phyloP scores from a whole-genome alignment of 2,329 filamentous ascomycete genomes.

The Trichoderma koningii region DNA sequence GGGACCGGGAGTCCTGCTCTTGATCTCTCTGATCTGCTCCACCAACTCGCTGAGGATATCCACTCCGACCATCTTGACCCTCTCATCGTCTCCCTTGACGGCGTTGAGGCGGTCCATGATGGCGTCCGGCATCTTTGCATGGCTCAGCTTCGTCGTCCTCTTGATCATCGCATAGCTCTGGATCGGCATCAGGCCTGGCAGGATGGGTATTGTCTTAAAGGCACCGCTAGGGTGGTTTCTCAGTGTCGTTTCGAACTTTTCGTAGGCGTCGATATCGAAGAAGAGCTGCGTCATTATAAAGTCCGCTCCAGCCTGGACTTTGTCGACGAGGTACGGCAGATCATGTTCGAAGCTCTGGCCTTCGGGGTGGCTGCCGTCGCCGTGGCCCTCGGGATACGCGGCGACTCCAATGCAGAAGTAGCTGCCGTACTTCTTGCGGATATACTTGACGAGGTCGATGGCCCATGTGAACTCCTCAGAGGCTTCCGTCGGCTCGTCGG shows the following conservation, averaged over 20 bases:
- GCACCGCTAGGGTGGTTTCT: slow-evolving; percentile 78
- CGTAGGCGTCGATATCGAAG: slow-evolving; percentile 84
- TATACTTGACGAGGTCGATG: slow-evolving; percentile 85
- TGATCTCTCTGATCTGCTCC: slow-evolving; percentile 70
- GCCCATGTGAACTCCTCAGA: slow-evolving; percentile 86
- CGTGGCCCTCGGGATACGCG: slow-evolving; percentile 92
- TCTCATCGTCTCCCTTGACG: slow-evolving; percentile 77
- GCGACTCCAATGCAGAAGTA: slow-evolving; percentile 97
- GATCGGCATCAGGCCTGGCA: slow-evolving; percentile 95
- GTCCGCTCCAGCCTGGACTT: slow-evolving; percentile 87
- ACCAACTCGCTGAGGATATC: slow-evolving; percentile 85
- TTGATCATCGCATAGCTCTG: slow-evolving; percentile 97
- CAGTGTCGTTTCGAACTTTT: slow-evolving; percentile 74
- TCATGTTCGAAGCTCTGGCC: slow-evolving; percentile 74
- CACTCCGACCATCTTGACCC: slow-evolving; percentile 77
- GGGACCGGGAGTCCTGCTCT: slow-evolving; percentile 58
- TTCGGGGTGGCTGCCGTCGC: slow-evolving; percentile 80
- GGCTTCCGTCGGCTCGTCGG: slow-evolving; percentile 58
- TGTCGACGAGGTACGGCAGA: slow-evolving; percentile 85
- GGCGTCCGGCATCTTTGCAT: slow-evolving; percentile 74
- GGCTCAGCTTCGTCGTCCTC: slow-evolving; percentile 89
- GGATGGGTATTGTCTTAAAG: slow-evolving; percentile 85
- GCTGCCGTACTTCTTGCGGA: slow-evolving; percentile 80
- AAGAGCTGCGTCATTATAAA: slow-evolving; percentile 99
- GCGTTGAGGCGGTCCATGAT: slow-evolving; percentile 71